Percentiles rank a stretch among this genome's conserved stretches.
These are phyloP conservation scores for Apodospora peruviana DNA, from an alignment of 495 filamentous ascomycete genomes.

Conservation along the genomic window DNA sequence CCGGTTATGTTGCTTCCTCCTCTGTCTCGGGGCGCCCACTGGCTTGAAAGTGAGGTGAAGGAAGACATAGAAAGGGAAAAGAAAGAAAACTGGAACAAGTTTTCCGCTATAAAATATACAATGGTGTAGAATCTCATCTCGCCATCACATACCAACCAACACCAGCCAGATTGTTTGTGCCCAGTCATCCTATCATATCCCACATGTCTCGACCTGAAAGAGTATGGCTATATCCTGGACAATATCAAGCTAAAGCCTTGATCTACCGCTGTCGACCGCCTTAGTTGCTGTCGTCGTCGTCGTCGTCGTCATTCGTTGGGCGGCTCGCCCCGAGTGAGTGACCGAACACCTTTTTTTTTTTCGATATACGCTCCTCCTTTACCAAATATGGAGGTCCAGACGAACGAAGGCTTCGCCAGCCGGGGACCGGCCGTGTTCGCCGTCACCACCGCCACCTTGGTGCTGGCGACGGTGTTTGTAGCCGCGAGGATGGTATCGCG, in stretches of 20 bases:
- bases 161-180: too few relatives aligned
- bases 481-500: conserved; percentile 66
- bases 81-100: too few relatives aligned
- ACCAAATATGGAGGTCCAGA: conserved; percentile 1
- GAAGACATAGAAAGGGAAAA: too few relatives aligned
- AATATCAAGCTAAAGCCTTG: not conserved
- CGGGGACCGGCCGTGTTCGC: conserved; percentile 64
- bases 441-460: conserved; percentile 66
- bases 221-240: conserved; percentile 1
- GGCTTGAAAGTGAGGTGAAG: too few relatives aligned
- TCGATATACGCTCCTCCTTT: not conserved
- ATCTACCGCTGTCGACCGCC: not conserved
- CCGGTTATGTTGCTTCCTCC: too few relatives aligned
- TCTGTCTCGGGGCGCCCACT: too few relatives aligned
- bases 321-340: not conserved
- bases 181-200: not conserved
- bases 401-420: conserved; percentile 34
- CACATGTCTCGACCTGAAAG: not conserved
- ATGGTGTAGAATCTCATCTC: too few relatives aligned
- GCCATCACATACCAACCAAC: too few relatives aligned
- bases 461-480: conserved; percentile 65
- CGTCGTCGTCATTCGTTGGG: too few relatives aligned
- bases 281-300: too few relatives aligned
- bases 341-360: not conserved
- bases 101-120: too few relatives aligned